Evolutionary conservation across 805 yeast species (phyloP), one percentile per base, ranked within the genome.

Genomic region (Ogataea paradorogensis): DNA sequence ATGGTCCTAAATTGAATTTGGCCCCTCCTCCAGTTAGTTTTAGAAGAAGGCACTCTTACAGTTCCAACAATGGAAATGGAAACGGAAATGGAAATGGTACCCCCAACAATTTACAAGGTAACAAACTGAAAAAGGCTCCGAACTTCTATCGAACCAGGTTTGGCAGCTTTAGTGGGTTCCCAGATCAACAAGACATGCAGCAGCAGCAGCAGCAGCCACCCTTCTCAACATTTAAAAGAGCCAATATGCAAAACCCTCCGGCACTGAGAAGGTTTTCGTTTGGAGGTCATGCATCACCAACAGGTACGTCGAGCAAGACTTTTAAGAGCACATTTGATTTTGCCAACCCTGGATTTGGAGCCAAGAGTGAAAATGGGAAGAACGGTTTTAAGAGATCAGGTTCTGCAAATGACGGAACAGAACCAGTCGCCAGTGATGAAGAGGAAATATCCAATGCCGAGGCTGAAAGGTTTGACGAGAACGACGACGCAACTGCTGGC

Each of bases 21-120:
- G 95, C 95, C 0, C 95, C 95, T 7, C 91, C 95, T 4, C 95
- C 95, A 3, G 80, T 85, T 26, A 80, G 81, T 53, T 69, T 82
- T 45, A 73, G 73, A 31, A 60, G 67, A 44, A 69, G 73, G 56
- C 67, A 59, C 16, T 41, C 63, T 14, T 53, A 44, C 37, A 33
- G 45, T 27, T 29, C 35, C 15, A 39, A 35, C 27, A 35, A 34
- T 30, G 35, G 34, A 7, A 38, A 23, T 33, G 15, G 9, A 15
- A 33, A 33, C 36, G 20, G 20, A 18, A 38, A 9, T 21, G 21
- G 15, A 10, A 27, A 14, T 9, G 25, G 11, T 28, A 35, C 13
- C 27, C 13, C n/a, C 9, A 24, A 22, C 21, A 27, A 20, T 25
- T 15, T 21, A 24, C 15, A 30, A 3, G 33, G 33, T 9, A 38